These are phyloP conservation scores for Plasmodiophora brassicae DNA, from an alignment of 208 protist genomes.

Conservation along the genomic window DNA sequence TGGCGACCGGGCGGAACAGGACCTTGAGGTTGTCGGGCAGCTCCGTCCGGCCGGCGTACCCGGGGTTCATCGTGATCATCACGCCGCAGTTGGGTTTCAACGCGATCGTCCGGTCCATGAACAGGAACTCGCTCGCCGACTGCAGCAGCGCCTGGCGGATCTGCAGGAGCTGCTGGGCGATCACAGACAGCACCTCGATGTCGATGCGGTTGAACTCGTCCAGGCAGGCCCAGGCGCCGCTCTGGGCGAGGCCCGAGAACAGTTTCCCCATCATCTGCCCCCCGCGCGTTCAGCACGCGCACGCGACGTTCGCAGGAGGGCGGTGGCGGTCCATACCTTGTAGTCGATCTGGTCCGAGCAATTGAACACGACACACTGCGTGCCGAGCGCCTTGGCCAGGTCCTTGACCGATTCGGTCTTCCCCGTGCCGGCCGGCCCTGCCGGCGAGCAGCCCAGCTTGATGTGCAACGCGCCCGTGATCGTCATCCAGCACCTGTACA, in stretches of 20 bases:
- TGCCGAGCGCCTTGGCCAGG: constrained; percentile 86
- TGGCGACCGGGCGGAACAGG: constrained; percentile 96
- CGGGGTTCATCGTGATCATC: constrained; percentile 99
- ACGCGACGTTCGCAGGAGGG: constrained; percentile 79
- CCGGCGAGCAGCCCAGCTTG: constrained; percentile 52
- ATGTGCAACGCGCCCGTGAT: constrained; percentile 56
- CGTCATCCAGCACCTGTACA: constrained; percentile 84
- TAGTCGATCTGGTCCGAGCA: constrained; percentile 92
- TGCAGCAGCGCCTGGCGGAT: constrained; percentile 85
- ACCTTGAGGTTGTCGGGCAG: constrained; percentile 94
- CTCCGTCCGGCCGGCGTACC: constrained; percentile 95
- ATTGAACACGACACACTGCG: constrained; percentile 94
- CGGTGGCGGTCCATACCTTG: constrained; percentile 57
- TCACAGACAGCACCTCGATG: constrained; percentile 94
- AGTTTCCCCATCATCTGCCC: constrained; percentile 89
- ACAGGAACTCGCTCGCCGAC: constrained; percentile 78
- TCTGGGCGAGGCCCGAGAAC: constrained; percentile 89
- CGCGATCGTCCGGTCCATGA: constrained; percentile 82
- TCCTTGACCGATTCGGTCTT: constrained; percentile 87
- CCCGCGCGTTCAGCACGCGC: constrained; percentile 65
- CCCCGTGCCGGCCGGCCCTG: constrained; percentile 57
- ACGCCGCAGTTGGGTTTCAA: constrained; percentile 85
- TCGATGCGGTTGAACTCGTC: constrained; percentile 98
- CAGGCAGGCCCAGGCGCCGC: constrained; percentile 93
- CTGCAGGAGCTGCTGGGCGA: constrained; percentile 89